Evolutionary conservation across 805 yeast genomes (phyloP), one percentile per base, ranked within the genome.

Genomic region (Metschnikowia continentalis): DNA sequence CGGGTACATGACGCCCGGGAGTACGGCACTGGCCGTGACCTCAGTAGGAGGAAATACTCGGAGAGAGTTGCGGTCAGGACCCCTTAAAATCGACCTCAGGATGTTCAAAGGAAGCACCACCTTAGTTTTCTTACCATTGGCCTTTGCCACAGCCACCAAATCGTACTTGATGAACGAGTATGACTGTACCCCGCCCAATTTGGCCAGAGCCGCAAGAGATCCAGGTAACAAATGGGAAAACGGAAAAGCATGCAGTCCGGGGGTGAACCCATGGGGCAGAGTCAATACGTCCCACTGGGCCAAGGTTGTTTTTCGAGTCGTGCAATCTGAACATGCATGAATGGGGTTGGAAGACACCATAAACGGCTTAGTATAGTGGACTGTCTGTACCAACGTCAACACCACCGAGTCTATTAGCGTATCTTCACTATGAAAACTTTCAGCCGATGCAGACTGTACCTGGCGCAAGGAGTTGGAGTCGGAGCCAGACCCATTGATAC

Each of bases 1-100:
- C 11, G 98, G 98, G 66, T 88, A 88, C 32, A 88, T 79, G 14
- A 90, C 96, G 55, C 87, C 87, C 2, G 99, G 99, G 46, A 94
- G 72, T 14, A 84, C 86, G 7, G 96, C 94, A 26, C 86, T 81
- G 6, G 96, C 95, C 2, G 90, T 84, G 35, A 94, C 84, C 40
- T 86, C 88, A 0, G 98, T 92, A 6, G 99, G 98, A 0, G 99
- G 99, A 68, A 94, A 94, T 1, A 94, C 88, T 54, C 99, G 79
- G 36, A 90, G 70, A 1, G 96, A 88, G 62, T 88, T 89, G 59
- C 90, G 77, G 64, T 91, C 97, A 2, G 88, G 88, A 6, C 94
- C 92, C 42, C 89, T 74, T 22, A 88, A 66, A 32, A 92, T 81
- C 51, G 95, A 86, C 60, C 99, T 78, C 42, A 86, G 77, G 2